phyloP scores from a whole-genome alignment of 202 grass and related monocot genomes.

The Panicum virgatum region DNA sequence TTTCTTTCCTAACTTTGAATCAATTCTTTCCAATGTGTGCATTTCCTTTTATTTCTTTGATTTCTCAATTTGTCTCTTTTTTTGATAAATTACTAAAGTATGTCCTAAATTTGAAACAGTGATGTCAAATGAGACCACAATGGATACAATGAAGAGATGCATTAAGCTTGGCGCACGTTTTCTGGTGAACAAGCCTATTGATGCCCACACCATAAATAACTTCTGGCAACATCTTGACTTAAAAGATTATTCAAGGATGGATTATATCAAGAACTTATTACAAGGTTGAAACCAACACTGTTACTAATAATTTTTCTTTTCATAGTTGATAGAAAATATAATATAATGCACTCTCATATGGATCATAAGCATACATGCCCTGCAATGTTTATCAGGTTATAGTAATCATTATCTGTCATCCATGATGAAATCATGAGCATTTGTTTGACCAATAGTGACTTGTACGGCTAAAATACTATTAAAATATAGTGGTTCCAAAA shows the following conservation, averaged over 20 bases:
- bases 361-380: neutral
- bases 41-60: neutral
- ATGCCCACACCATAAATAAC: neutral
- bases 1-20: neutral
- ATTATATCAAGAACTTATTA: neutral
- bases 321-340: neutral
- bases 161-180: slow-evolving; percentile 5
- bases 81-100: neutral
- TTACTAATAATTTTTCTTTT: neutral
- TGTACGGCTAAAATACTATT: neutral
- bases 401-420: neutral
- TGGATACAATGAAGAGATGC: slow-evolving; percentile 8
- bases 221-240: slow-evolving; percentile 18
- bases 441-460: neutral
- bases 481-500: neutral
- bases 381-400: neutral
- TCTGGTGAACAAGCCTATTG: slow-evolving; percentile 27
- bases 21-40: neutral
- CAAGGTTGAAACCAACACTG: neutral
- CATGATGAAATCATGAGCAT: neutral
- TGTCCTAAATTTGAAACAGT: neutral
- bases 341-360: neutral
- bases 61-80: neutral
- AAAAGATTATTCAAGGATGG: neutral
- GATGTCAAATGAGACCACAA: slow-evolving; percentile 4